Evolutionary conservation across 495 filamentous ascomycete genomes (phyloP), one percentile per base, ranked within the genome.

Genomic region (Cladorrhinum samala): DNA sequence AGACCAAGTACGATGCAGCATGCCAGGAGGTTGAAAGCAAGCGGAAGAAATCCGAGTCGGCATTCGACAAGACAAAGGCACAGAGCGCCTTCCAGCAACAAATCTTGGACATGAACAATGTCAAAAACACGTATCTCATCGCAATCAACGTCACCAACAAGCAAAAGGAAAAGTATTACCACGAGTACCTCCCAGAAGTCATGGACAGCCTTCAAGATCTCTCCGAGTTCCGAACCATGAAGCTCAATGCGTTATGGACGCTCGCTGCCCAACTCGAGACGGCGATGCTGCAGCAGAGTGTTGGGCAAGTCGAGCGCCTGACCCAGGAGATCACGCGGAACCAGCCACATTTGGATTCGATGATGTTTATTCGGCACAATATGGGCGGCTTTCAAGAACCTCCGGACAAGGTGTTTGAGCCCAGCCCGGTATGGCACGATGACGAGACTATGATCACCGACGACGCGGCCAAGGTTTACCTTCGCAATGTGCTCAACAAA

Each of bases 341-440:
- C 61, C 78, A 86, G 48, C 93, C 94, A 1, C 77, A 82, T 13
- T 77, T 97, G 7, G 94, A 99, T 65, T 94, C 90, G 23, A 87
- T 92, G 75, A 99, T 99, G 94, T 99, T 94, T 69, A 81, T 91
- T 36, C 83, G 85, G 50, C 93, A 99, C 69, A 99, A 99, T 59
- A 82, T 85, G 55, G 81, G 78, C 37, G 72, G 78, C 53, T 90
- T 85, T 71, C 83, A 87, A 56, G 94, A 97, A 63, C 94, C 94
- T 1, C 54, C 75, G 6, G 83, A 94, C 70, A 82, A 95, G 63
- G 74, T 69, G 13, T 99, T 99, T 60, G 94, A 99, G 69, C 88
- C 93, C 1, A 96, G 91, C 66, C 91, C 91, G 5, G 84, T 99
- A 46, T 99, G 94, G 94, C 88, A 95, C 62, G 93, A 99, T 59